Evolutionary conservation across 2,329 filamentous ascomycete species (phyloP).

Genomic region (Aspergillus ustus): DNA sequence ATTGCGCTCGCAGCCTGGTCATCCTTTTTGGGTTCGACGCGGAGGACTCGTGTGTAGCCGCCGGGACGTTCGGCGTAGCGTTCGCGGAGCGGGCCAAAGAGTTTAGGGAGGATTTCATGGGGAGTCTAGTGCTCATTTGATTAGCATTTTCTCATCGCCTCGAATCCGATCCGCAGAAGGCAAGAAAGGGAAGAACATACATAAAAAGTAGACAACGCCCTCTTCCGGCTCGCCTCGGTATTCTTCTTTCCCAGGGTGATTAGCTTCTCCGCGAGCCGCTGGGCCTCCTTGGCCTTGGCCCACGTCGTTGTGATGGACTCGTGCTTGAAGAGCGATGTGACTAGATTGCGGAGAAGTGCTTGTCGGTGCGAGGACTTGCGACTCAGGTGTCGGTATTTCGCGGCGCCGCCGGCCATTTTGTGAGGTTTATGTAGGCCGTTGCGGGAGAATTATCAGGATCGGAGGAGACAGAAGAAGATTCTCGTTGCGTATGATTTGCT

Average conservation of each 20-base stretch:
- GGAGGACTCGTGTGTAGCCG: constrained; percentile 92
- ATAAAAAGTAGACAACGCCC: constrained; percentile 81
- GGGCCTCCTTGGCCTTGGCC: constrained; percentile 96
- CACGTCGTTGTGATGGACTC: constrained; percentile 95
- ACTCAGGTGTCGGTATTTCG: constrained; percentile 87
- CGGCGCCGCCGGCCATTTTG: constrained; percentile 80
- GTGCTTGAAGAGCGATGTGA: constrained; percentile 90
- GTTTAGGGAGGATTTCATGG: constrained; percentile 69
- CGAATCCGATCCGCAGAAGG: not conserved
- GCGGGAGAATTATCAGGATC: not conserved
- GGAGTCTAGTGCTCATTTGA: constrained; percentile 39
- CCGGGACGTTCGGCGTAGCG: constrained; percentile 81
- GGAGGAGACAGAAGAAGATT: not conserved
- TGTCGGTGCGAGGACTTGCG: constrained; percentile 85
- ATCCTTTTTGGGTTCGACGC: constrained; percentile 83
- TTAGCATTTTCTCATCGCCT: not conserved
- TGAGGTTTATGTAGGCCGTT: constrained; percentile 8
- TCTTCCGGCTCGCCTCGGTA: constrained; percentile 76
- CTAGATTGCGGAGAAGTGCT: constrained; percentile 91
- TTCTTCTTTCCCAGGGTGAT: constrained; percentile 94
- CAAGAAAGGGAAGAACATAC: constrained; percentile 58
- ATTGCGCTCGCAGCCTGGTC: constrained; percentile 91
- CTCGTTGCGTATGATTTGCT: not conserved
- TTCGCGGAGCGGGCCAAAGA: constrained; percentile 80
- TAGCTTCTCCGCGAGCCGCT: constrained; percentile 89